phyloP scores from a whole-genome alignment of 176 grass and related monocot genomes.

The Zoysia pacifica region DNA sequence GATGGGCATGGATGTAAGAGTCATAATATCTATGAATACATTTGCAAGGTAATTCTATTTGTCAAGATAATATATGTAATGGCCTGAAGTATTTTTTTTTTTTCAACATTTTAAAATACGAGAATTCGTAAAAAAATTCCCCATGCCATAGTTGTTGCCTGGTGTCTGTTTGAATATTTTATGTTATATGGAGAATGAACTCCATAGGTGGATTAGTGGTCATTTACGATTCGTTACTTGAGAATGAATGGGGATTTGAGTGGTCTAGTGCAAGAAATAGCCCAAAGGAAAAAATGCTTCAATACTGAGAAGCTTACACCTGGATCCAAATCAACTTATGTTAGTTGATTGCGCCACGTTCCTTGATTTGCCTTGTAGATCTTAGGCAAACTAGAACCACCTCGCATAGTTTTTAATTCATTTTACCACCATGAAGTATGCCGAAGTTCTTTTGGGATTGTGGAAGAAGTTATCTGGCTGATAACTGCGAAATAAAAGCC shows the following conservation, averaged over 20 bases:
- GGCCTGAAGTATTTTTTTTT: not conserved
- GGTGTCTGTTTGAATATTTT: not conserved
- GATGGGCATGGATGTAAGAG: not conserved
- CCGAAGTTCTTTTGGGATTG: not conserved
- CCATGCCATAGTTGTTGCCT: not conserved
- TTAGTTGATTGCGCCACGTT: constrained; percentile 3
- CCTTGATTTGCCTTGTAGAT: not conserved
- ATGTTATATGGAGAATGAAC: not conserved
- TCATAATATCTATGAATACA: not conserved
- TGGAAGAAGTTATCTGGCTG: not conserved
- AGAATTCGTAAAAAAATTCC: not conserved
- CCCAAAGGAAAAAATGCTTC: constrained; percentile 7
- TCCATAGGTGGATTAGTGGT: not conserved
- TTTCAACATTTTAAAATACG: not conserved
- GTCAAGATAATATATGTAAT: not conserved
- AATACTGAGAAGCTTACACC: not conserved
- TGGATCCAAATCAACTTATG: not conserved
- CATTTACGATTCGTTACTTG: not conserved
- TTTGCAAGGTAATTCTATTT: not conserved
- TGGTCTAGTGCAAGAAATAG: not conserved
- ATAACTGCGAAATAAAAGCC: not conserved
- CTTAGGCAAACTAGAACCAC: not conserved
- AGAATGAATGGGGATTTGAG: not conserved
- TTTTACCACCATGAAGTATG: constrained; percentile 8
- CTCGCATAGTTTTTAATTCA: not conserved